Evolutionary conservation across 768 basidiomycete genomes (phyloP), one percentile per base, ranked within the genome.

Genomic region (Calvatia gigantea): DNA sequence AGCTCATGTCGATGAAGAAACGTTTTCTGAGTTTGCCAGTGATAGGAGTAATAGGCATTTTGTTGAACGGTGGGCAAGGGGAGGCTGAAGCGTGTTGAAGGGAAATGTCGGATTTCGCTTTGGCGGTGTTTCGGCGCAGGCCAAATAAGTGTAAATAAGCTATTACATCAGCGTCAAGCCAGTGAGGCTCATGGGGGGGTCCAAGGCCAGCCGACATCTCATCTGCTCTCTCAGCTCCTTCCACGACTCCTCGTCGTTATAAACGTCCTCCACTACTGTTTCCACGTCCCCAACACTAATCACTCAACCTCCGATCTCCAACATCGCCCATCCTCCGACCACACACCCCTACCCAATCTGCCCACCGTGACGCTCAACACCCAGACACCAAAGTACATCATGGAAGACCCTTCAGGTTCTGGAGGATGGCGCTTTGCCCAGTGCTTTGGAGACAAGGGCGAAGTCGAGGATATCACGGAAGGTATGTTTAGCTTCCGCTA

Each of bases 401-500:
- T 92, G 91, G 91, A 93, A 71, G 83, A 85, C 72, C 91, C 92
- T 75, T 85, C 89, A 72, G 82, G 86, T 65, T 89, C 88, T 68
- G 88, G 89, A 65, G 89, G 88, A 65, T 99, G 97, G 97, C 87
- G 96, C 65, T 99, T 99, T 75, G 96, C 97, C 51, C 97, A 99
- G 69, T 99, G 97, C 76, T 99, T 99, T 69, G 97, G 97, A 61
- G 97, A 99, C 82, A 99, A 99, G 83, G 96, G 91, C 64, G 91
- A 97, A 71, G 96, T 98, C 32, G 97, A 98, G 69, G 97, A 99
- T 72, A 98, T 99, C 68, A 99, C 97, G 58, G 97, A 99, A 80
- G 97, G 94, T 94, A 60, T 58, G 81, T 66, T n/a, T n/a, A 51
- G 60, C 48, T 57, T 35, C 33, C 52, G 43, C 29, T 17, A 32